Evolutionary conservation across 345 rosid species (phyloP).

Genomic region (Salix purpurea): DNA sequence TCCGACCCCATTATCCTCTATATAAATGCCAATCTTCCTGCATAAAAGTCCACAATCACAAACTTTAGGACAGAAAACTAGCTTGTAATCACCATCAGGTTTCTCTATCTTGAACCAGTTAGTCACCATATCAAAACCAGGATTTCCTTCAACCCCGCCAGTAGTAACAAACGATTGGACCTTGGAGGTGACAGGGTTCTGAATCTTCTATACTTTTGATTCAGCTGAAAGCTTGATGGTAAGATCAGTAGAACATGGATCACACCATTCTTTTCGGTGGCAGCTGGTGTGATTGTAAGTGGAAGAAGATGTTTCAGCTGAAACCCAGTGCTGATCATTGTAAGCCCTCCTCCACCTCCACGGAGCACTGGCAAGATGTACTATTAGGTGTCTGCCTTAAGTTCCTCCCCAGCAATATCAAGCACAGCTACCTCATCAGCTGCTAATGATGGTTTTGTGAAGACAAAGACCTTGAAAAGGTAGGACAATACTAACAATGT

Average conservation of each 20-base stretch:
- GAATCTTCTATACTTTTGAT: background rate
- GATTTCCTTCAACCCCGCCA: constrained; percentile 56
- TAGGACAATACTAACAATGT: background rate
- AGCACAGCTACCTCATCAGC: background rate
- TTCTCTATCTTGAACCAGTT: constrained; percentile 69
- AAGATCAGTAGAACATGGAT: background rate
- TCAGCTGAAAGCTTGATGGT: background rate
- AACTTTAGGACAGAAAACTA: constrained; percentile 43
- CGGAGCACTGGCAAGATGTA: background rate
- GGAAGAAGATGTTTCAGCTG: background rate
- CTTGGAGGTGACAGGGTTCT: background rate
- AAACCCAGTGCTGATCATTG: background rate
- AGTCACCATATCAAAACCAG: constrained; percentile 37
- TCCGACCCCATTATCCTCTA: constrained; percentile 34
- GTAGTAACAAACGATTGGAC: constrained; percentile 18
- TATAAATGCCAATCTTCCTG: constrained; percentile 48
- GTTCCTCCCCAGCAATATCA: background rate
- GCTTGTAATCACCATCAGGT: constrained; percentile 44
- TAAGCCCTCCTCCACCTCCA: background rate
- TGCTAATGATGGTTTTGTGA: background rate
- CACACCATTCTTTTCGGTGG: no score
- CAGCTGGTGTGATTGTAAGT: background rate
- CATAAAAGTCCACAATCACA: constrained; percentile 53
- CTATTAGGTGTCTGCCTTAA: background rate
- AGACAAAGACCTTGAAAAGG: background rate